Conservation (phyloP, 768 basidiomycete species). For the Russula olivacea region DNA sequence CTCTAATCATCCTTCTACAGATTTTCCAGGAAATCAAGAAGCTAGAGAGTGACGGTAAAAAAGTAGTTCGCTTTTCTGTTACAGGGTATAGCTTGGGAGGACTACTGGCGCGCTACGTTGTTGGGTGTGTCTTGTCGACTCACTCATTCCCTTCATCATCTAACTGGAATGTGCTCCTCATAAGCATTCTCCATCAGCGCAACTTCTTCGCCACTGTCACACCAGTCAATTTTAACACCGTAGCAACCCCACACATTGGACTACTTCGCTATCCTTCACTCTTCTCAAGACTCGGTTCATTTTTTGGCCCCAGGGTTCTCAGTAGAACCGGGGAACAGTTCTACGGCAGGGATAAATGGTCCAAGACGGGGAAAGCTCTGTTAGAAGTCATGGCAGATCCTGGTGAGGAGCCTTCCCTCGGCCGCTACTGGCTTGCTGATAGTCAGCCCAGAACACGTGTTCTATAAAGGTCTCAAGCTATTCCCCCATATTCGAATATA, state of each 20-base stretch:
- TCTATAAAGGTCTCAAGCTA: constrained; percentile 61
- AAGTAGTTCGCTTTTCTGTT: constrained; percentile 63
- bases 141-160: background rate
- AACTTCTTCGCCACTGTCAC: constrained; percentile 64
- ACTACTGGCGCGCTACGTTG: constrained; percentile 69
- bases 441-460: constrained; percentile 50
- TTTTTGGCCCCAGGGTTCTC: constrained; percentile 61
- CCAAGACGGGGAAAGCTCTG: constrained; percentile 56
- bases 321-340: constrained; percentile 71
- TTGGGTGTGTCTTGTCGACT: constrained; percentile 45
- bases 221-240: constrained; percentile 76
- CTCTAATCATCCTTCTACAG: constrained; percentile 32
- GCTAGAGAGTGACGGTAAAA: constrained; percentile 47
- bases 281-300: constrained; percentile 46
- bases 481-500: constrained; percentile 73
- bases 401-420: constrained; percentile 33
- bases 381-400: constrained; percentile 79
- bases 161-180: background rate
- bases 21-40: constrained; percentile 50
- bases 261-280: constrained; percentile 58
- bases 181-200: constrained; percentile 56
- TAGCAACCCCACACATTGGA: constrained; percentile 82
- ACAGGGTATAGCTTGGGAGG: constrained; percentile 82
- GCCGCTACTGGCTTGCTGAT: background rate
- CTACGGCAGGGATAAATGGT: constrained; percentile 59